These are phyloP conservation scores for Solanum gracilifrons DNA, from an alignment of 257 asterid species.

Conservation along the genomic window DNA sequence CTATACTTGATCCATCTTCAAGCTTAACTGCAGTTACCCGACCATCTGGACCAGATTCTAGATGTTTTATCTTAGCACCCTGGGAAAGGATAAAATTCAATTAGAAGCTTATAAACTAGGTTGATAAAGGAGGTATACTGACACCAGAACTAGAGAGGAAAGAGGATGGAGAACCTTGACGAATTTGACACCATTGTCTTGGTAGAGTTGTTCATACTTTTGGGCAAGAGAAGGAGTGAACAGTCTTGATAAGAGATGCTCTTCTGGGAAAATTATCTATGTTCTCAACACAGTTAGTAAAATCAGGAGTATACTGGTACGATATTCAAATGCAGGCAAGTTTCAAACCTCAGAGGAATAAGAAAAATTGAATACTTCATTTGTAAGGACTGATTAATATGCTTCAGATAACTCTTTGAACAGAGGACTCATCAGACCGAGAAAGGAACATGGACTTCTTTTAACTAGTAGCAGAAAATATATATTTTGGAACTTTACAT, in stretches of 20 bases:
- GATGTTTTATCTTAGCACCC: constrained; percentile 70
- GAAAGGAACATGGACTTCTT: not conserved
- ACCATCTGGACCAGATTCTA: constrained; percentile 79
- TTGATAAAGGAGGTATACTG: not conserved
- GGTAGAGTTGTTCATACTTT: constrained; percentile 74
- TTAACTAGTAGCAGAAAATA: not conserved
- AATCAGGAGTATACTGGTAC: not conserved
- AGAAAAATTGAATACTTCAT: not conserved
- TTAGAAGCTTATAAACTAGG: not conserved
- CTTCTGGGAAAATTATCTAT: constrained; percentile 78
- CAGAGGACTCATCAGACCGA: not conserved
- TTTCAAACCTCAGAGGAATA: not conserved
- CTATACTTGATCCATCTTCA: constrained; percentile 58
- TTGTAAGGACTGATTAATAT: not conserved
- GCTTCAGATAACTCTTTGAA: not conserved
- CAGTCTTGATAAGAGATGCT: constrained; percentile 72
- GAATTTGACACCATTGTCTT: constrained; percentile 69
- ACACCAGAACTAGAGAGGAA: not conserved
- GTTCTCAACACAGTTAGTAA: constrained; percentile 1
- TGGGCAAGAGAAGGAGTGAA: constrained; percentile 80
- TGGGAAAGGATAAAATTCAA: constrained; percentile 16
- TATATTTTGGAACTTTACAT: not conserved
- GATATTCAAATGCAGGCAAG: not conserved
- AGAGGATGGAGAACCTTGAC: constrained; percentile 52
- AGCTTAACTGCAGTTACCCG: constrained; percentile 65